These are phyloP conservation scores for Pythium dissotocum DNA, from an alignment of 352 stramenopile species.

Conservation along the genomic window DNA sequence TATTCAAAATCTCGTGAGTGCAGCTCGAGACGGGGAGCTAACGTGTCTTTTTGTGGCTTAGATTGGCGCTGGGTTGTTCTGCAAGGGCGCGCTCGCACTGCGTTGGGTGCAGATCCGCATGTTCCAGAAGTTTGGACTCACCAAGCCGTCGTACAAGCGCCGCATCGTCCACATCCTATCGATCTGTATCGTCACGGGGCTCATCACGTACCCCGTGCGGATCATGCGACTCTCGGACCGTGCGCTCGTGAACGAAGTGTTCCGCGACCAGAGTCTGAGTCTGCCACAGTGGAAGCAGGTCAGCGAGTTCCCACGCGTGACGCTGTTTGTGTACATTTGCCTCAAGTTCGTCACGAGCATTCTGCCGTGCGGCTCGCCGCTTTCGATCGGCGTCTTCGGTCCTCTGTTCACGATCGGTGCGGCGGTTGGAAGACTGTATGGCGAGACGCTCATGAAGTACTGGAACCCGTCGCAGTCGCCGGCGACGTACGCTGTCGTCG, in stretches of 20 bases:
- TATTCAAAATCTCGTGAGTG: neutral
- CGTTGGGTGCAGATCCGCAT: slow-evolving; percentile 52
- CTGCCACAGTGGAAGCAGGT: slow-evolving; percentile 67
- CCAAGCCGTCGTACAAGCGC: slow-evolving; percentile 53
- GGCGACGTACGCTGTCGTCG: slow-evolving; percentile 89
- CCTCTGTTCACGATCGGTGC: slow-evolving; percentile 84
- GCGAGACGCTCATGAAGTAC: slow-evolving; percentile 76
- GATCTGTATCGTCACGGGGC: slow-evolving; percentile 55
- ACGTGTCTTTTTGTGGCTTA: slow-evolving; percentile 19
- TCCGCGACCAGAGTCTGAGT: slow-evolving; percentile 60
- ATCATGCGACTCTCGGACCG: slow-evolving; percentile 78
- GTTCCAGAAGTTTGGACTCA: slow-evolving; percentile 52
- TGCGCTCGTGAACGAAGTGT: slow-evolving; percentile 76
- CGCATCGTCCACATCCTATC: slow-evolving; percentile 57
- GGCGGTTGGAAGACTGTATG: slow-evolving; percentile 68
- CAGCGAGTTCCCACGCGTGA: slow-evolving; percentile 52
- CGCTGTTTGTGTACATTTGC: slow-evolving; percentile 68
- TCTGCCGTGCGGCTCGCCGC: slow-evolving; percentile 62
- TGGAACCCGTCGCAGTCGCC: slow-evolving; percentile 77
- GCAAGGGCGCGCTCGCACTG: slow-evolving; percentile 46
- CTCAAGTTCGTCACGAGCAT: slow-evolving; percentile 76
- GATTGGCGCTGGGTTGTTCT: slow-evolving; percentile 70
- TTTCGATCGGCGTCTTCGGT: slow-evolving; percentile 82
- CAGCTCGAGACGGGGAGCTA: neutral
- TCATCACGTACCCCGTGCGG: slow-evolving; percentile 66